These are phyloP conservation scores for Cryptococcus sp. DNA, from an alignment of 1,284 basidiomycete genomes.

Conservation along the genomic window DNA sequence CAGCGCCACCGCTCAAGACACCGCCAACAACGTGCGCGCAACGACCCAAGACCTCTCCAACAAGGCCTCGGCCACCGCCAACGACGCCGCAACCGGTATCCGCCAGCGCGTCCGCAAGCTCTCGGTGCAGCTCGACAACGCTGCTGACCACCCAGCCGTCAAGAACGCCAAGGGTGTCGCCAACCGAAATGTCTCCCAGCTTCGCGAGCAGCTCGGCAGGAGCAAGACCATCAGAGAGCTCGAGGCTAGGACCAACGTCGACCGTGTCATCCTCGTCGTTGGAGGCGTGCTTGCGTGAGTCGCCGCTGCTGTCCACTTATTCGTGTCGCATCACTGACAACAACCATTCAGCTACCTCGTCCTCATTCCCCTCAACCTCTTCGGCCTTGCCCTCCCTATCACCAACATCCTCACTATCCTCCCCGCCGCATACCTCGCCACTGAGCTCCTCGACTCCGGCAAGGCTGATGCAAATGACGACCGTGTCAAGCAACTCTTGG, in stretches of 20 bases:
- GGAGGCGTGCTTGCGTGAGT: slow-evolving; percentile 36
- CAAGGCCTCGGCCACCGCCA: slow-evolving; percentile 4
- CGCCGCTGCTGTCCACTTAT: neutral
- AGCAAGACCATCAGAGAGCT: slow-evolving; percentile 27
- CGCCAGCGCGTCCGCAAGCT: slow-evolving; percentile 29
- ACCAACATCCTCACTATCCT: slow-evolving; percentile 38
- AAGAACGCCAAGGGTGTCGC: slow-evolving; percentile 33
- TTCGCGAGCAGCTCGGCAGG: slow-evolving; percentile 35
- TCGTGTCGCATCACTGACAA: slow-evolving; percentile 1
- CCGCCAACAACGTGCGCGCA: slow-evolving; percentile 1
- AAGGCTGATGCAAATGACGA: slow-evolving; percentile 19
- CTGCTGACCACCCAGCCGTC: slow-evolving; percentile 32
- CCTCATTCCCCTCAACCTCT: slow-evolving; percentile 45
- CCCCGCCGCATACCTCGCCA: slow-evolving; percentile 36
- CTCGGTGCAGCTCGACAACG: slow-evolving; percentile 22
- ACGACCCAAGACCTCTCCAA: neutral
- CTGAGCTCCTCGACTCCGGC: slow-evolving; percentile 28
- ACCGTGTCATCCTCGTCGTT: slow-evolving; percentile 40
- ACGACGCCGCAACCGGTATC: slow-evolving; percentile 21
- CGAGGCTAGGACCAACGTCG: slow-evolving; percentile 39
- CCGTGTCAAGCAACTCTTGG: slow-evolving; percentile 35
- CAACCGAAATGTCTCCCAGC: slow-evolving; percentile 26
- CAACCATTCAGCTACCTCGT: slow-evolving; percentile 36
- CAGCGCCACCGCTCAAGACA: neutral
- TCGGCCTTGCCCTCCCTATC: slow-evolving; percentile 40